Base-by-base conservation (phyloP, 2,329 filamentous ascomycete species). In the Venturia aucupariae region DNA sequence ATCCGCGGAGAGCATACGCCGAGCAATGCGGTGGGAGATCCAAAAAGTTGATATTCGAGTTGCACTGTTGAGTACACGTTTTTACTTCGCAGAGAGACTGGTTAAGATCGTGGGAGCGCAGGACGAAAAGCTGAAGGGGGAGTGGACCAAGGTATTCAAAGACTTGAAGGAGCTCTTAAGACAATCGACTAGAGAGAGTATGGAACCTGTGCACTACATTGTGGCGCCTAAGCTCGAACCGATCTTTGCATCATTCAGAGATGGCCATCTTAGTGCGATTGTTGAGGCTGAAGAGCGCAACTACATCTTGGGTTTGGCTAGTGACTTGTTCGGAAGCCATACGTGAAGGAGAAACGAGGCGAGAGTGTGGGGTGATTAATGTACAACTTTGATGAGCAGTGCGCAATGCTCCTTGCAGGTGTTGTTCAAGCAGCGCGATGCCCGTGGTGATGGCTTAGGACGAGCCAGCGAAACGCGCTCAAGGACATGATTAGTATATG, bases 1-100 rank as follows among this genome's bases (percentile, higher is more conserved):
- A 70, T 59, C 62, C 64, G n/a, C 70, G 72, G 32, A 72, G 75
- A 46, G 67, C 70, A 15, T 70, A 72, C 1, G 76, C 78, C 51
- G 30, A 57, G 27, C 27, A 65, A 71, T 76, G 46, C 75, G 78
- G 72, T 91, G 87, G 68, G 92, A 96, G 75, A 94, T 96, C 38
- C 91, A 96, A 73, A 96, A 95, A 73, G 90, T 90, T 7, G 96
- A 96, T 73, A 90, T 96, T 46, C 91, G 60, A 10, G 32, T 38
- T 24, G 42, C 60, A 27, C 19, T 61, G 10, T 19, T 61, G 27
- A 42, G 22, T 30, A 61, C 59, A n/a, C 59, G 59, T 1, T 61
- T 61, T n/a, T 61, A 61, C 59, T 61, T 61, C 17, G n/a, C 59
- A 7, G 42, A 61, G 22, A 41, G 59, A 38, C 59, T 61, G 13